Evolutionary conservation across 768 basidiomycete species (phyloP).

Genomic region (Infundibulicybe gibba): DNA sequence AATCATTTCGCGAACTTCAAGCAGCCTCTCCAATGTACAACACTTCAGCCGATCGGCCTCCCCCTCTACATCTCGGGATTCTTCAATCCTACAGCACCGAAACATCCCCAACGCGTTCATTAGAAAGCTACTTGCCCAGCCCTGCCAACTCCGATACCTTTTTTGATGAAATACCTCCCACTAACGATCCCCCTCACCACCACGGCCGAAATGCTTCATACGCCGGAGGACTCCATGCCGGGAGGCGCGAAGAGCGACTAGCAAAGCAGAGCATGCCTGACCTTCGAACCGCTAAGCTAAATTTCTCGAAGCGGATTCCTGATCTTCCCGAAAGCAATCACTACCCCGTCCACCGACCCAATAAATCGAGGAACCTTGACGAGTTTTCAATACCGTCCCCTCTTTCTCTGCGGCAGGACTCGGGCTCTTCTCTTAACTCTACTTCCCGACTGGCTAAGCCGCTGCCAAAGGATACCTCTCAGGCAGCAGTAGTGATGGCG

Average conservation of each 20-base stretch:
- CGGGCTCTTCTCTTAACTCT: constrained; percentile 32
- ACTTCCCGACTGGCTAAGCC: constrained; percentile 15
- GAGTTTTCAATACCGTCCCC: constrained; percentile 35
- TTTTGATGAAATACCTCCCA: constrained; percentile 33
- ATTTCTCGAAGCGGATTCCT: constrained; percentile 22
- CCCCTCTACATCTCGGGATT: constrained; percentile 45
- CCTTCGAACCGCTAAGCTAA: constrained; percentile 52
- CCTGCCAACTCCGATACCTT: constrained; percentile 52
- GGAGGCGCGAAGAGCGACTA: constrained; percentile 32
- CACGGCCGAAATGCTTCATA: constrained; percentile 53
- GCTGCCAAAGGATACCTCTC: constrained; percentile 26
- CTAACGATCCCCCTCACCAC: constrained; percentile 11
- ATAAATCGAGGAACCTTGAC: constrained; percentile 11
- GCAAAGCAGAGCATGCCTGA: constrained; percentile 89
- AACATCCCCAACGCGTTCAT: constrained; percentile 45
- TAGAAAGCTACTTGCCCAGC: constrained; percentile 53
- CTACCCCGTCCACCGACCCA: neutral
- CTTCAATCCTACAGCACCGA: constrained; percentile 35
- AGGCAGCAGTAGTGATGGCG: constrained; percentile 57
- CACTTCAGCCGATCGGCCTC: constrained; percentile 34
- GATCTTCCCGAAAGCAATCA: constrained; percentile 16
- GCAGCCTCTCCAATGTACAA: constrained; percentile 12
- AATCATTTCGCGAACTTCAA: constrained; percentile 26
- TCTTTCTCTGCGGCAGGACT: constrained; percentile 43
- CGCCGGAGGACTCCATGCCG: constrained; percentile 32